Evolutionary conservation across 768 basidiomycete species (phyloP), one percentile per base, ranked within the genome.

Genomic region (Filobasidium wieringae): DNA sequence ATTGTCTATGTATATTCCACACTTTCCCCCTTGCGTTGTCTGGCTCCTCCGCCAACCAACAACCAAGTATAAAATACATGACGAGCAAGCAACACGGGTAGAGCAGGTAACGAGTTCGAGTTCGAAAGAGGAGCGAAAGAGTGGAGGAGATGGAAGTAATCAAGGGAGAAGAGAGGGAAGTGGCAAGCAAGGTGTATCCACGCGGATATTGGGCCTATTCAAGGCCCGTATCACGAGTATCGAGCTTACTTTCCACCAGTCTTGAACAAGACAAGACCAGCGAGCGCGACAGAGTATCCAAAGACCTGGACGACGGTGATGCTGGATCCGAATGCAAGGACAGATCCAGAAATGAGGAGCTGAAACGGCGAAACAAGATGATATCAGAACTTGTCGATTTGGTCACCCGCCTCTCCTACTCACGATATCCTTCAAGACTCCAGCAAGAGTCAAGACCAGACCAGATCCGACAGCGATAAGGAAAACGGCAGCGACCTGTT

Each of bases 301-400:
- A 92, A 78, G 31, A 93, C 78, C 72, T 99, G 93, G 14, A 92
- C 71, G 17, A 84, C 82, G 29, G 88, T 86, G 67, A 99, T 83
- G 12, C 74, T 72, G n/a, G 81, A 80, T 37, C 86, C 83, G 68
- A 93, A 93, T 57, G 93, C 76, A 54, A 90, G 71, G 31, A 96
- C 90, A 0, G 89, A 92, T 43, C 89, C 90, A 7, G 82, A 80
- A 74, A 99, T 90, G 59, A 97, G 82, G 27, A 99, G 80, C 72
- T 73, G 47, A 14, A 24, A 34, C 19, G 37, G 7, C 5, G 26
- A 26, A 8, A 26, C 7, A 14, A n/a, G n/a, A n/a, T n/a, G n/a
- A 7, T 45, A 26, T 49, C 4, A 39, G 52, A 6, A 32, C 17
- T 12, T 22, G 11, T 7, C 14, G 34, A 4, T 54, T 17, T 12